phyloP scores from a whole-genome alignment of 2,329 filamentous ascomycete genomes.

The Lachnellula hyalina region DNA sequence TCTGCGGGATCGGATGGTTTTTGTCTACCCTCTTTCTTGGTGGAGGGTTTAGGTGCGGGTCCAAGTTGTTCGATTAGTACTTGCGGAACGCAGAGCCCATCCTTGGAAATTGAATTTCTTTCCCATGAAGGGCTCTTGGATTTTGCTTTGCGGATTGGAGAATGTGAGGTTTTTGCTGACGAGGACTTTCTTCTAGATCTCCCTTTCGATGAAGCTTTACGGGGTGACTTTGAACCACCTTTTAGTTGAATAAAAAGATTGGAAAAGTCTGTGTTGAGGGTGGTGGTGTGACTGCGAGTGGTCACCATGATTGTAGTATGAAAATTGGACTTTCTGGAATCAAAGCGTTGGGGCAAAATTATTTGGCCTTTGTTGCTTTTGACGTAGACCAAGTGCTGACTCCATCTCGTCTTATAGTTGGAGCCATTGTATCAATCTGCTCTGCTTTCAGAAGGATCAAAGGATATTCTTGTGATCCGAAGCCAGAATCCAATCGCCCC shows the following conservation, averaged over 20 bases:
- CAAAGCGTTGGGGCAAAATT: neutral
- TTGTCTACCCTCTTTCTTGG: neutral
- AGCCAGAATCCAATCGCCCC: neutral
- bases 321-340: neutral
- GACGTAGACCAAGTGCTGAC: neutral
- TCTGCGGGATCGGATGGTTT: neutral
- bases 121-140: neutral
- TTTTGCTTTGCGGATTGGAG: neutral
- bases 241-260: neutral
- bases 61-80: neutral
- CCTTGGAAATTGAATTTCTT: neutral
- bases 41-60: neutral
- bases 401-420: neutral
- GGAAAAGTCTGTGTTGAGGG: neutral
- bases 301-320: neutral
- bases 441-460: neutral
- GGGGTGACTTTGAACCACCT: neutral
- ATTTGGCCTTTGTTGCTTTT: neutral
- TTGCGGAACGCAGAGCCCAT: neutral
- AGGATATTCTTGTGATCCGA: constrained; percentile 2
- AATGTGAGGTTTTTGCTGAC: neutral
- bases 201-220: neutral
- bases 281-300: neutral
- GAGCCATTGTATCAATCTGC: neutral
- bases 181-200: neutral